Base-by-base conservation (phyloP, 2,329 filamentous ascomycete genomes). In the Claviceps paspali region DNA sequence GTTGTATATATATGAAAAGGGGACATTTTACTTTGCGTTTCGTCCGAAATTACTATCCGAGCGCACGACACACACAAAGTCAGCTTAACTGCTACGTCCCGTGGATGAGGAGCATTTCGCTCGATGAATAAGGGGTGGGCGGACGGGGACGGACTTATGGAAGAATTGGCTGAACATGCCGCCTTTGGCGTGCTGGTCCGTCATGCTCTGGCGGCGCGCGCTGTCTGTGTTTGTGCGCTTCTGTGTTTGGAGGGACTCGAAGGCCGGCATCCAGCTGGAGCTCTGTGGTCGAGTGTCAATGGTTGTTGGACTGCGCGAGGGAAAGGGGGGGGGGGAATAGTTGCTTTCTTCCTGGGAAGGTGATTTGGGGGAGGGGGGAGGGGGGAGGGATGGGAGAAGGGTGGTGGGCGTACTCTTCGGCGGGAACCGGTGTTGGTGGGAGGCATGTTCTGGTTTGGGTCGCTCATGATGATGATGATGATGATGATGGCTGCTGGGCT, bases 141-240 rank as follows among this genome's bases (percentile, higher is more conserved):
- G n/a, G n/a, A n/a, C n/a, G n/a, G n/a, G 5, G 6, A 49, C 67
- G 37, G 53, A 75, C 70, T 65, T 72, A 46, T 72, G 62, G 66
- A 73, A 76, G 57, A 73, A 63, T 43, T 64, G 59, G 38, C 66
- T 67, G 36, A 75, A 56, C 43, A 74, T 54, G 29, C 70, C 70
- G 1, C 61, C 49, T 35, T 60, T 53, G 11, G 59, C 60, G 41
- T 62, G 61, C 49, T 75, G 70, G 40, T 76, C 71, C 22, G 60
- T 61, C 46, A 75, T 56, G 48, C 68, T 73, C 48, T 68, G 63
- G 5, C 71, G 67, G 11, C 70, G 65, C n/a, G 64, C 63, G 2
- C 40, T 46, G 18, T 65, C 62, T 40, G 65, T 59, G 33, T 55
- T 56, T 15, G 68, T n/a, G n/a, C 33, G 64, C 54, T 72, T 73